A percentile compares a stretch with the other conserved stretches of the same genome.
Conservation (phyloP, 2,329 filamentous ascomycete genomes). For the Fusarium sulawesiense region DNA sequence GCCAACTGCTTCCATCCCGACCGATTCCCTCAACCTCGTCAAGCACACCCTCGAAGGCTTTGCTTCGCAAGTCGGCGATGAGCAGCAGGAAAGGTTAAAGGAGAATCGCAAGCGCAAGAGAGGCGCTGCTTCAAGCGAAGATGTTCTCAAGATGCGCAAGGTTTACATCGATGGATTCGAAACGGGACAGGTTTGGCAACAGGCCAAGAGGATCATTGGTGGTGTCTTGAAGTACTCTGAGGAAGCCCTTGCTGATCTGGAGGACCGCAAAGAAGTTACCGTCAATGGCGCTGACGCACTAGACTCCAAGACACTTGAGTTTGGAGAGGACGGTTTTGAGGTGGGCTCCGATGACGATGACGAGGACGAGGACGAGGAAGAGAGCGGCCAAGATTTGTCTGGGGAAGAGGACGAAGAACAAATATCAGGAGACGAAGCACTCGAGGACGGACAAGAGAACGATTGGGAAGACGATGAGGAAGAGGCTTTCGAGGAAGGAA, state of each 20-base stretch:
- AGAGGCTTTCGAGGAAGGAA: constrained; percentile 50
- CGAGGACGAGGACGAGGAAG: constrained; percentile 46
- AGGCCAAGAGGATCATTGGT: constrained; percentile 83
- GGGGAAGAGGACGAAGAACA: constrained; percentile 46
- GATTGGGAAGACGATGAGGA: constrained; percentile 54
- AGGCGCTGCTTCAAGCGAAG: constrained; percentile 59
- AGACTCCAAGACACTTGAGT: constrained; percentile 42
- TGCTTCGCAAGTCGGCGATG: constrained; percentile 77
- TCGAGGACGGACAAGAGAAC: constrained; percentile 45
- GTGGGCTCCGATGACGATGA: constrained; percentile 48
- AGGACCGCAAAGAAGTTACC: constrained; percentile 61
- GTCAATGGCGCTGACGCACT: constrained; percentile 53
- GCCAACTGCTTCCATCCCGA: constrained; percentile 73
- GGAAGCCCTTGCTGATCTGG: constrained; percentile 60
- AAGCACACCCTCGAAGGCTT: constrained; percentile 84
- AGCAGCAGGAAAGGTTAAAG: constrained; percentile 76
- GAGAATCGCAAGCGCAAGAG: constrained; percentile 84
- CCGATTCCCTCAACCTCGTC: constrained; percentile 77
- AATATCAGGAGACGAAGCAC: constrained; percentile 35
- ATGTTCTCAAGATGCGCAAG: constrained; percentile 80
- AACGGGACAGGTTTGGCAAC: constrained; percentile 92
- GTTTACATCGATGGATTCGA: constrained; percentile 90
- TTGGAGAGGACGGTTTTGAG: constrained; percentile 49
- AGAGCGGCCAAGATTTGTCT: constrained; percentile 48
- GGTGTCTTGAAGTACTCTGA: constrained; percentile 63